These are phyloP conservation scores for Saccharomycopsis oosterbeekiorum DNA, from an alignment of 805 yeast species.

Conservation along the genomic window DNA sequence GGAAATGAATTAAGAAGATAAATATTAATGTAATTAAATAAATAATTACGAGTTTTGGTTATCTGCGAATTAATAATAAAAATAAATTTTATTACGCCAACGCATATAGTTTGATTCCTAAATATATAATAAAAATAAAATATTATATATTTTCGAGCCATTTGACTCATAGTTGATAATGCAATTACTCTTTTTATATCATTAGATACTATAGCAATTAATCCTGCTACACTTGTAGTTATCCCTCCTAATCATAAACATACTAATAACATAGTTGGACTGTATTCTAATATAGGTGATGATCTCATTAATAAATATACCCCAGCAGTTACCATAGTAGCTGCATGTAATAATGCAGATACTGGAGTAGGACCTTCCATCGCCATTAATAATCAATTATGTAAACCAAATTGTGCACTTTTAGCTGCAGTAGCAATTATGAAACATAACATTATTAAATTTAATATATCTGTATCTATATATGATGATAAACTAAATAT, in stretches of 20 bases:
- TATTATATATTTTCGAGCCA: slow-evolving; percentile 14
- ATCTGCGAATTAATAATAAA: slow-evolving; percentile 3
- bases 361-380: slow-evolving; percentile 21
- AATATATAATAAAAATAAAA: slow-evolving; percentile 3
- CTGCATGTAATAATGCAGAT: slow-evolving; percentile 19
- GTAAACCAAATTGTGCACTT: slow-evolving; percentile 21
- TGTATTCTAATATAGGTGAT: slow-evolving; percentile 17
- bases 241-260: slow-evolving; percentile 18
- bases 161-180: slow-evolving; percentile 21
- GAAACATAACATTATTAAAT: slow-evolving; percentile 14
- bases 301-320: slow-evolving; percentile 17
- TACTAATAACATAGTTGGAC: slow-evolving; percentile 13
- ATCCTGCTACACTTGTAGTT: slow-evolving; percentile 19
- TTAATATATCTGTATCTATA: slow-evolving; percentile 14
- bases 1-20: too few species aligned
- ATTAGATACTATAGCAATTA: slow-evolving; percentile 20
- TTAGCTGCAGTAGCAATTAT: slow-evolving; percentile 18
- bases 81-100: too few species aligned
- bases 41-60: neutral
- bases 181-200: slow-evolving; percentile 20
- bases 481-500: slow-evolving; percentile 13
- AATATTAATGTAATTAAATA: too few species aligned
- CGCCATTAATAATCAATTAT: slow-evolving; percentile 18
- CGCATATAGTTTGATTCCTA: slow-evolving; percentile 11
- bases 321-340: slow-evolving; percentile 18